Base-by-base conservation (phyloP, 2,329 filamentous ascomycete genomes). In the Balansia obtecta region DNA sequence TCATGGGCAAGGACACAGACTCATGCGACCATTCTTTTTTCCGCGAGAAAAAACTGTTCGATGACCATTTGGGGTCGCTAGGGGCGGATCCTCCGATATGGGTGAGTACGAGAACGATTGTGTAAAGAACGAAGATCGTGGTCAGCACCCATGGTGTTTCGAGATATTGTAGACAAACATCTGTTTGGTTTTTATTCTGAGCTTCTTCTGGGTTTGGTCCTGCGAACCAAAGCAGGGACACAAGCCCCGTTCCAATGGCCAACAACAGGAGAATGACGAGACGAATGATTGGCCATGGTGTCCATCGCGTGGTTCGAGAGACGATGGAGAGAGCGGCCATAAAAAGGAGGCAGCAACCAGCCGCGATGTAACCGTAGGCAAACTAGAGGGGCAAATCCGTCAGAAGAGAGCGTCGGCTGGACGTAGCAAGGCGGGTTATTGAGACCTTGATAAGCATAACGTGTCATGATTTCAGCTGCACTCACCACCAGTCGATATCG, bases 61-160 rank as follows among this genome's bases (percentile, higher is more conserved):
- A 45, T 46, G 51, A 51, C 40, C 46, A 46, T 33, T 47, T 34
- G 15, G 33, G 38, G 4, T 53, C 44, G 3, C 45, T 45, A 13
- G 42, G 41, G 42, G 49, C 60, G 33, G 37, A 32, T 7, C 37
- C 50, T n/a, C 60, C 60, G 39, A 65, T 50, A 20, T 68, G 65
- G 2, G 65, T 67, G 33, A 67, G 48, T 30, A 62, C 15, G n/a
- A 67, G 57, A 34, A 66, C 57, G 27, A 57, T 3, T 18, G 64
- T 52, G 62, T 62, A 68, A 33, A 72, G 56, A 27, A 67, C 50
- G 9, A 59, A 62, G 32, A 68, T 61, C 3, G 59, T 59, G 8
- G 65, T 64, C 13, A 68, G 48, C 15, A 65, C 58, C 66, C 63
- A 67, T 9, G 60, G 50, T 9, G 58, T 61, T 9, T 37, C 34